Conservation (phyloP, 176 grass and related monocot genomes). For the Areca catechu region DNA sequence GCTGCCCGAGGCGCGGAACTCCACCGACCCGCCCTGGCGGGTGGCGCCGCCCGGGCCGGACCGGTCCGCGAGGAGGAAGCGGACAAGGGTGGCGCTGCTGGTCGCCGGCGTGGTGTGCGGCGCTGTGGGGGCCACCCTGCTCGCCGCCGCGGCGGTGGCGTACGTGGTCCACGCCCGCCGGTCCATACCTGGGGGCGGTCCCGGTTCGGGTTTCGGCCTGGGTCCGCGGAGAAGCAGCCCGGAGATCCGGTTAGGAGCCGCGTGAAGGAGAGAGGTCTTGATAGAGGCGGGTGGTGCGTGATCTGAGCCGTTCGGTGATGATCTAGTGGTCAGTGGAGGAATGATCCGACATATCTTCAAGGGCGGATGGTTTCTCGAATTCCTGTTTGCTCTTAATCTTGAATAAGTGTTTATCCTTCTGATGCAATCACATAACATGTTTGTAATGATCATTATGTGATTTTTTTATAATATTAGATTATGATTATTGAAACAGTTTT, state of each 20-base stretch:
- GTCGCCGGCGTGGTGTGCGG: conserved; percentile 6
- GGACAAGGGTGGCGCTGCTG: neutral
- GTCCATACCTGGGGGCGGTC: neutral
- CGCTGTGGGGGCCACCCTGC: neutral
- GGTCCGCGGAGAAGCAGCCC: neutral
- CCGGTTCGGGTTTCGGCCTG: neutral
- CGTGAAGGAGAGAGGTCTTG: neutral
- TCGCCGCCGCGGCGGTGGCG: neutral
- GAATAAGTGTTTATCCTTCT: too few species aligned
- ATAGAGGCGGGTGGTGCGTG: too few species aligned
- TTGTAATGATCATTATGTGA: too few species aligned
- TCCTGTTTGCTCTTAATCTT: too few species aligned
- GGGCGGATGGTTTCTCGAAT: too few species aligned
- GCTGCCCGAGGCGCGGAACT: conserved; percentile 13
- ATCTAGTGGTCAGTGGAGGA: too few species aligned
- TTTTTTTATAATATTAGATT: too few species aligned
- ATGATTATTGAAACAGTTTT: too few species aligned
- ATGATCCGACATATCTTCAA: too few species aligned
- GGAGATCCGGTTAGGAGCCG: neutral
- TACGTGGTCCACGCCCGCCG: conserved; percentile 6
- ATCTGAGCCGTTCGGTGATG: too few species aligned
- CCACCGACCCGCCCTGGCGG: neutral
- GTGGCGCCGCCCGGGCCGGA: conserved; percentile 4
- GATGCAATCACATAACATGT: too few species aligned
- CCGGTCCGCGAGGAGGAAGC: neutral